Conservation (phyloP, 108 stramenopile genomes). For the Skeletonema tropicum region DNA sequence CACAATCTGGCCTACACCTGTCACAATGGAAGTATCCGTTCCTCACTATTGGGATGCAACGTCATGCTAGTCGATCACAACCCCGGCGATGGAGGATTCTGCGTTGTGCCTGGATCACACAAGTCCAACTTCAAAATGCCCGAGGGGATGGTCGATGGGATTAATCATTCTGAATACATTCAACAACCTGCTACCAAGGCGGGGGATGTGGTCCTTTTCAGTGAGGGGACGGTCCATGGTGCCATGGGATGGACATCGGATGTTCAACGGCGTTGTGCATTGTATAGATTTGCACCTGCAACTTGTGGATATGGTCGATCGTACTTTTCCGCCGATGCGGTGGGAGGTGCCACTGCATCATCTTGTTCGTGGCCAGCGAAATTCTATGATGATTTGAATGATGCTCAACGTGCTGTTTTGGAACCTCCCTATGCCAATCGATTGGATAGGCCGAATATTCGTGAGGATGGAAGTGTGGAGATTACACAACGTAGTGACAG, state of each 20-base stretch:
- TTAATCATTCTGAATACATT: slow-evolving; percentile 73
- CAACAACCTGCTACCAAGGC: slow-evolving; percentile 89
- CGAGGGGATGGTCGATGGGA: slow-evolving; percentile 84
- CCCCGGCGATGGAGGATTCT: slow-evolving; percentile 88
- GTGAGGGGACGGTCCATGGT: slow-evolving; percentile 93
- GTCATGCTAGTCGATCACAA: slow-evolving; percentile 88
- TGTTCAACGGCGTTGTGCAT: slow-evolving; percentile 70
- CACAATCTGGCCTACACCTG: slow-evolving; percentile 84
- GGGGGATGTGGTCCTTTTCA: slow-evolving; percentile 91
- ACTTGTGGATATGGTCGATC: slow-evolving; percentile 85
- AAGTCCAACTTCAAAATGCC: slow-evolving; percentile 92
- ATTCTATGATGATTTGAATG: slow-evolving; percentile 81
- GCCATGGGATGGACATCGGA: slow-evolving; percentile 81
- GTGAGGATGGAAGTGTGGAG: slow-evolving; percentile 62
- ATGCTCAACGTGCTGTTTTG: slow-evolving; percentile 85
- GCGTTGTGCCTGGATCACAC: slow-evolving; percentile 91
- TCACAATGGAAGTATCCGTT: slow-evolving; percentile 71
- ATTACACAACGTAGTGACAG: slow-evolving; percentile 70
- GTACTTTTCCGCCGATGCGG: slow-evolving; percentile 80
- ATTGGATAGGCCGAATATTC: slow-evolving; percentile 82
- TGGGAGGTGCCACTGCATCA: slow-evolving; percentile 17
- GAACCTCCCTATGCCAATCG: slow-evolving; percentile 92
- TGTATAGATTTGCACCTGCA: slow-evolving; percentile 88
- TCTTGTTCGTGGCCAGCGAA: slow-evolving; percentile 65
- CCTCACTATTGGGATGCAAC: slow-evolving; percentile 77